Evolutionary conservation across 768 basidiomycete species (phyloP).

Genomic region (Austroboletus festivus): DNA sequence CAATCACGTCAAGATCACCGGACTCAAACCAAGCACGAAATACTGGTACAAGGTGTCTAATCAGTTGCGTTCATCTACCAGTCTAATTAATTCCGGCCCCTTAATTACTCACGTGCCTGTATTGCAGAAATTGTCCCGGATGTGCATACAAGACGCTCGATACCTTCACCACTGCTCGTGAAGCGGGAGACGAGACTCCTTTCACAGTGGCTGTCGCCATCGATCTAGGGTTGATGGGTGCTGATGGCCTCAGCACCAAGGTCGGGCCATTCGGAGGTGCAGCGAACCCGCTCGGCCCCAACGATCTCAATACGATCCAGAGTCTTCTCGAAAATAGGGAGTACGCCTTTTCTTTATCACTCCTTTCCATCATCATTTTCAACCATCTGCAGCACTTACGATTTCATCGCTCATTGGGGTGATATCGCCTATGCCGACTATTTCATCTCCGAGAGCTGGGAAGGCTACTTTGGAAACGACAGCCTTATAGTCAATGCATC

Average conservation of each 20-base stretch:
- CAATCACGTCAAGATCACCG: conserved; percentile 28
- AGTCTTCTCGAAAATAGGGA: conserved; percentile 28
- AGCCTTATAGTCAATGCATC: conserved; percentile 26
- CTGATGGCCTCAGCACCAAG: conserved; percentile 27
- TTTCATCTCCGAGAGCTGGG: conserved; percentile 30
- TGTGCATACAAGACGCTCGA: conserved; percentile 26
- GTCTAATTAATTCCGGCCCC: too few species aligned
- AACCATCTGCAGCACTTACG: conserved; percentile 17
- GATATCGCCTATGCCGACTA: conserved; percentile 29
- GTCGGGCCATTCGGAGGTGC: conserved; percentile 25
- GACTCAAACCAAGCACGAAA: conserved; percentile 20
- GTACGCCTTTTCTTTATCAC: conserved; percentile 8
- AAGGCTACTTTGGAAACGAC: conserved; percentile 29
- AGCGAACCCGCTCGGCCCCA: conserved; percentile 21
- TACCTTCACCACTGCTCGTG: conserved; percentile 24
- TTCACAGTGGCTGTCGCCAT: conserved; percentile 26
- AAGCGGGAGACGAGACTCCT: conserved; percentile 14
- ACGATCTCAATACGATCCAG: conserved; percentile 28
- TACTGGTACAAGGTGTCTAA: conserved; percentile 29
- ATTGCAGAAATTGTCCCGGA: conserved; percentile 22
- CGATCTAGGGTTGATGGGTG: conserved; percentile 29
- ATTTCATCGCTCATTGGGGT: conserved; percentile 26
- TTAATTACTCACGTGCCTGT: neutral
- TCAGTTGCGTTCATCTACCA: conserved; percentile 16
- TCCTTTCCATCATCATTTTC: neutral